Base-by-base conservation (phyloP, 2,329 filamentous ascomycete species). In the Cladosporium cucumerinum region DNA sequence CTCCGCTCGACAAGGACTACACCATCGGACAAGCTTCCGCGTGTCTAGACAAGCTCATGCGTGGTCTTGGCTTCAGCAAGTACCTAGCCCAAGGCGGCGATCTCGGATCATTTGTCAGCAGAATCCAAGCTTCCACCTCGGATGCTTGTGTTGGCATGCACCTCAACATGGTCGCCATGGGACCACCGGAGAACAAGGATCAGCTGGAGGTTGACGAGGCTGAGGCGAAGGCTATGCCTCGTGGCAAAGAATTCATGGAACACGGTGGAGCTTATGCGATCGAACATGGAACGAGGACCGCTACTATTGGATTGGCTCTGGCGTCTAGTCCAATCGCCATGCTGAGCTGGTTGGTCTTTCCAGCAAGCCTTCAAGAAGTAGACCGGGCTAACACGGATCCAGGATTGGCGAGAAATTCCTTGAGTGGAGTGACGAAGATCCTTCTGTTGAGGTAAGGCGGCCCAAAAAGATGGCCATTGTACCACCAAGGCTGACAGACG, bases 1-100 rank as follows among this genome's bases (percentile, higher is more conserved):
- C 82, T 0, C 81, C 84, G 0, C 39, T 79, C 5, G 76, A 81
- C 57, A 72, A 71, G 12, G 74, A 84, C 67, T 84, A 80, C 68
- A 71, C 63, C 1, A 63, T 77, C 0, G 67, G 69, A 0, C 76
- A 81, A 59, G 77, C 72, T 8, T 77, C 81, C 0, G 72, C 76
- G 1, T 70, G 82, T 18, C 73, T 86, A 64, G 76, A 86, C 72
- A 75, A 79, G n/a, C 68, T 86, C 2, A 82, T 87, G 78, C 63
- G 81, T 1, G 76, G 76, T 0, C 77, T 86, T 5, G 85, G 84
- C 0, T 84, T 86, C 61, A 75, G 74, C 0, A 65, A 66, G 0
- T 87, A 86, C 67, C 69, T 85, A 2, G 78, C 77, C 0, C 84
- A 86, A 69, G 85, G 85, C 3, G 85, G 85, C 2, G 85, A 87